These are phyloP conservation scores for Xerocomellus chrysenteron DNA, from an alignment of 768 basidiomycete genomes.

Conservation along the genomic window DNA sequence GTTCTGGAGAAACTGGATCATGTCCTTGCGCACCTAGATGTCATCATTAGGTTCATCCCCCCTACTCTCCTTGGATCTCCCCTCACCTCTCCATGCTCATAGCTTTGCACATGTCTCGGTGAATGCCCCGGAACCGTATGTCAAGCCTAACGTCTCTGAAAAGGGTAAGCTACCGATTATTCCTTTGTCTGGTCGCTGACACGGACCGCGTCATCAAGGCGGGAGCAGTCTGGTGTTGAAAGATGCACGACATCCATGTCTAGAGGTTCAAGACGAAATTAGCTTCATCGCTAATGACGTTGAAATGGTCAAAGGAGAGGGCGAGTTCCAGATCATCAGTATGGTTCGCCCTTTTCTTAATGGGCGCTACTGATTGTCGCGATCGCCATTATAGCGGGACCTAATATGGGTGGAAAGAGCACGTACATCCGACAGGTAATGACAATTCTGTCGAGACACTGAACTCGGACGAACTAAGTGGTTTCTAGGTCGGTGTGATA, in stretches of 20 bases:
- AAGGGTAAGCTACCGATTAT: constrained; percentile 51
- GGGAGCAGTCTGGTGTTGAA: constrained; percentile 75
- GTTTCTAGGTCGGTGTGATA: constrained; percentile 80
- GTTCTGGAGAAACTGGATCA: constrained; percentile 83
- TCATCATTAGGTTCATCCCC: constrained; percentile 73
- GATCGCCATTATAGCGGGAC: constrained; percentile 61
- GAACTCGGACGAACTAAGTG: background rate
- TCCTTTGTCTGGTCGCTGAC: background rate
- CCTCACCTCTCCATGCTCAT: background rate
- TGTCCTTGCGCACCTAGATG: constrained; percentile 87
- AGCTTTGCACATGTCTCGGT: constrained; percentile 93
- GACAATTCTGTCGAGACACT: background rate
- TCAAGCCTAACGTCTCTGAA: constrained; percentile 78
- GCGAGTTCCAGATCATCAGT: constrained; percentile 97
- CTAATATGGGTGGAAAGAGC: constrained; percentile 99
- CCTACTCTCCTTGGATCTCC: background rate
- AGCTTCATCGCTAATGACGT: constrained; percentile 96
- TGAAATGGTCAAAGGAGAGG: constrained; percentile 89
- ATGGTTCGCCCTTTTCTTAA: constrained; percentile 19
- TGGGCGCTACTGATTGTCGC: background rate
- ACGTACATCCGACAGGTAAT: constrained; percentile 92
- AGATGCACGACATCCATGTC: constrained; percentile 92
- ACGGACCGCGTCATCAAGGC: constrained; percentile 42
- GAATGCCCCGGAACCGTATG: constrained; percentile 82
- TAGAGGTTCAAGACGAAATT: constrained; percentile 95